Evolutionary conservation across 352 stramenopile genomes (phyloP).

Genomic region (Globisporangium heterothallicum): DNA sequence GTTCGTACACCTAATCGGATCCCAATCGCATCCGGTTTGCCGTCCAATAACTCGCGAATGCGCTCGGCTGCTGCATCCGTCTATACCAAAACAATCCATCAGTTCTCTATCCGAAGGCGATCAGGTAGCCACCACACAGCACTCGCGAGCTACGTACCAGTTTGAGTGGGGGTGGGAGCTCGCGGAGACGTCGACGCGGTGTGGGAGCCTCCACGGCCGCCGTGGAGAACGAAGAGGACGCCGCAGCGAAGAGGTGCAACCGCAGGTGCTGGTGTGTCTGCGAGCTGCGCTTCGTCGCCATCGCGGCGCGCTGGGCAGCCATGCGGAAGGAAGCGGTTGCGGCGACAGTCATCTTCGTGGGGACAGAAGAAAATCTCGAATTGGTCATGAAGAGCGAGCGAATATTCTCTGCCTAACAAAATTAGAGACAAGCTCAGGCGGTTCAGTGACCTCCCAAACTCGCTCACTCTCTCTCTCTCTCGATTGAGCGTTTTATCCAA

Average conservation of each 20-base stretch:
- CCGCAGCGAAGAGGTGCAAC: slow-evolving; percentile 1
- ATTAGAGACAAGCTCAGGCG: too few relatives aligned
- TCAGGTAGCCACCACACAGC: too few relatives aligned
- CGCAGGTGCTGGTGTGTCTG: not conserved
- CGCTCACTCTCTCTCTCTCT: too few relatives aligned
- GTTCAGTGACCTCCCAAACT: too few relatives aligned
- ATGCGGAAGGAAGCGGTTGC: not conserved
- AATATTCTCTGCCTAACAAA: too few relatives aligned
- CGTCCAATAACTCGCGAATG: slow-evolving; percentile 82
- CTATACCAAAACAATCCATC: slow-evolving; percentile 26
- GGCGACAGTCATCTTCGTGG: not conserved
- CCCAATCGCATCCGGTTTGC: slow-evolving; percentile 88
- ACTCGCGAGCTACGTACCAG: slow-evolving; percentile 58
- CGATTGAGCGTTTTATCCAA: too few relatives aligned
- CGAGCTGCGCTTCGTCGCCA: too few relatives aligned
- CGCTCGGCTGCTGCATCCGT: slow-evolving; percentile 84
- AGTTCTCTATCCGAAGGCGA: too few relatives aligned
- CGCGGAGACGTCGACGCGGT: slow-evolving; percentile 47
- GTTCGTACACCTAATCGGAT: slow-evolving; percentile 96
- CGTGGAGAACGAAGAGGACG: slow-evolving; percentile 26
- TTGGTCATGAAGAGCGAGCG: too few relatives aligned
- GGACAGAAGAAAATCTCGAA: not conserved
- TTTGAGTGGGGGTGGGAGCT: slow-evolving; percentile 72
- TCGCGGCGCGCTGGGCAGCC: not conserved
- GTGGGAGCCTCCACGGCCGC: slow-evolving; percentile 31